Evolutionary conservation across 2,329 filamentous ascomycete genomes (phyloP), one percentile per base, ranked within the genome.

Genomic region (Colletotrichum australisinense): DNA sequence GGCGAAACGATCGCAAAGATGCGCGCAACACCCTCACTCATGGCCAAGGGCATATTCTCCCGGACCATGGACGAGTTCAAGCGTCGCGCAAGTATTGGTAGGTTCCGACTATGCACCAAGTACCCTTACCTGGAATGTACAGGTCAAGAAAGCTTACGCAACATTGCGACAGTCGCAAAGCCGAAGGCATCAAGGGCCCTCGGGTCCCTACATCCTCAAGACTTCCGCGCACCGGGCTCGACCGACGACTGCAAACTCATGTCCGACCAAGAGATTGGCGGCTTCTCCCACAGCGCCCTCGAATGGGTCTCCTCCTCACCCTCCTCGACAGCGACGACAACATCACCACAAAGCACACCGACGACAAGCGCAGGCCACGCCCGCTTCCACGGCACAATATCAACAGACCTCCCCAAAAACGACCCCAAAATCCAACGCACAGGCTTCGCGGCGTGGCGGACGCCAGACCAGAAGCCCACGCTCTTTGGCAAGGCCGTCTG

Each of bases 361-460:
- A 28, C 66, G 22, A 60, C 74, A 14, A 79, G 81, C 57, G 38
- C 77, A 24, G 78, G 81, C 35, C 94, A 97, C 83, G 91, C 92
- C 22, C 90, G 93, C 74, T 99, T 98, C 85, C 91, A 95, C 84
- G 97, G 97, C 76, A 90, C 82, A 69, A 98, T 99, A 80, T 98
- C 95, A 2, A 97, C 93, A 14, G 91, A 94, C 69, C 89, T 99
- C 1, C 97, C 97, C 0, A 84, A 86, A 12, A 89, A 96, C 82
- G 88, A 88, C 53, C 93, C 93, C n/a, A 88, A 93, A 49, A 87
- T 97, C 56, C 89, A 95, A 78, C 88, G 94, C 57, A 93, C 91
- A 73, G 97, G 97, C 57, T 99, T 96, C 81, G 95, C 97, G 1
- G 97, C 93, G 2, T 99, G 95, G 87, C 89, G 96, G 71, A 98